Evolutionary conservation across 805 yeast species (phyloP), one percentile per base, ranked within the genome.

Genomic region (Brettanomyces bruxellensis): DNA sequence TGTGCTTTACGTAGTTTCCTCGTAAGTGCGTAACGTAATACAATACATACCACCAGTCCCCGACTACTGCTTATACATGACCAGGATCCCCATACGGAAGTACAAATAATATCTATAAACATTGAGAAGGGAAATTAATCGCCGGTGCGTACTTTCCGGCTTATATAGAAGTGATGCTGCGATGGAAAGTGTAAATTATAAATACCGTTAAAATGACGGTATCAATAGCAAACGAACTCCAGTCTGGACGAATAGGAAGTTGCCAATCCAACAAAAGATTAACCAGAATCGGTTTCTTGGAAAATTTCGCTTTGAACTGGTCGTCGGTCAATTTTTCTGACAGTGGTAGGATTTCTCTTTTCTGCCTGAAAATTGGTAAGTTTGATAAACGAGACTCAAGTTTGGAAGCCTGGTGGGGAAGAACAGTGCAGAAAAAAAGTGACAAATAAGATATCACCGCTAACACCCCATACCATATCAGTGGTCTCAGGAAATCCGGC

Each of bases 401-500:
- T 48, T 53, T 4, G 55, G 62, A 0, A 64, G 30, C 2, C 68
- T 23, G 37, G 32, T 25, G 2, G 13, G 41, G 41, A 14, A 24
- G 23, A 7, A 55, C 41, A 3, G 55, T 50, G 18, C 60, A 58
- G 7, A 53, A 18, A n/a, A 50, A 54, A 28, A 61, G 40, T 41
- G 65, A 51, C 3, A 41, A 12, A 2, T 50, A 25, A 7, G 56
- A 51, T 1, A 55, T 4, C 0, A 47, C 22, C 5, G 54, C 40
- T 3, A 45, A n/a, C 4, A 51, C 23, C 5, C 41, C 14, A 45
- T 62, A 62, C 40, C 51, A 47, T 14, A 45, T 44, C 11, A 62
- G n/a, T 13, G 65, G 51, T 24, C 42, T 45, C 41, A 50, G 54
- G 5, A 59, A 58, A 12, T 57, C 56, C 8, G 67, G 66, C 7